phyloP scores from a whole-genome alignment of 2,329 filamentous ascomycete species.

The Grosmannia serpens region DNA sequence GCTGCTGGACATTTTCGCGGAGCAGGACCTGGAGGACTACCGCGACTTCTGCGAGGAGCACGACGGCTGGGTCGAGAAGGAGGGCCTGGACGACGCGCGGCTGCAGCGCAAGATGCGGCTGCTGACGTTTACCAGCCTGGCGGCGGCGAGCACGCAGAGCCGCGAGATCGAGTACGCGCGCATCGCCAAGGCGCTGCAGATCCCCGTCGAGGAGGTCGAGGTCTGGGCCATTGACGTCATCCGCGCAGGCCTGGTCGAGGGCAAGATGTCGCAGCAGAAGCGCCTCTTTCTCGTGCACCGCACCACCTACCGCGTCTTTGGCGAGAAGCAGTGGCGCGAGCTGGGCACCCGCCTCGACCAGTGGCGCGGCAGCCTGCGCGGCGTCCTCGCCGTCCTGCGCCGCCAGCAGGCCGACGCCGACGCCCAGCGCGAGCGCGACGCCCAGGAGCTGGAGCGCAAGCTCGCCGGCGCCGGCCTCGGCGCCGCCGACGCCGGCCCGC shows the following conservation, averaged over 20 bases:
- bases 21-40: constrained; percentile 90
- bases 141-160: constrained; percentile 70
- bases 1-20: constrained; percentile 88
- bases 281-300: constrained; percentile 92
- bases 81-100: constrained; percentile 58
- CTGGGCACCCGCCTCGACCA: constrained; percentile 82
- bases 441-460: constrained; percentile 59
- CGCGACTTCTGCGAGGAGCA: constrained; percentile 92
- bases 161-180: constrained; percentile 80
- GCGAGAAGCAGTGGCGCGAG: constrained; percentile 96
- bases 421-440: constrained; percentile 65
- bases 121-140: constrained; percentile 81
- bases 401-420: constrained; percentile 72
- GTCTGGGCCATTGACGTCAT: constrained; percentile 99
- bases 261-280: constrained; percentile 87
- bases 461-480: constrained; percentile 19
- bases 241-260: constrained; percentile 87
- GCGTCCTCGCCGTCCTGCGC: constrained; percentile 67
- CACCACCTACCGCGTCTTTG: constrained; percentile 92
- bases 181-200: constrained; percentile 76
- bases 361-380: constrained; percentile 73
- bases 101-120: constrained; percentile 94
- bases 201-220: constrained; percentile 77
- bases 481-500: constrained; percentile 10
- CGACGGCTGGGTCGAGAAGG: constrained; percentile 69